These are phyloP conservation scores for Suillus decipiens DNA, from an alignment of 768 basidiomycete genomes.

Conservation along the genomic window DNA sequence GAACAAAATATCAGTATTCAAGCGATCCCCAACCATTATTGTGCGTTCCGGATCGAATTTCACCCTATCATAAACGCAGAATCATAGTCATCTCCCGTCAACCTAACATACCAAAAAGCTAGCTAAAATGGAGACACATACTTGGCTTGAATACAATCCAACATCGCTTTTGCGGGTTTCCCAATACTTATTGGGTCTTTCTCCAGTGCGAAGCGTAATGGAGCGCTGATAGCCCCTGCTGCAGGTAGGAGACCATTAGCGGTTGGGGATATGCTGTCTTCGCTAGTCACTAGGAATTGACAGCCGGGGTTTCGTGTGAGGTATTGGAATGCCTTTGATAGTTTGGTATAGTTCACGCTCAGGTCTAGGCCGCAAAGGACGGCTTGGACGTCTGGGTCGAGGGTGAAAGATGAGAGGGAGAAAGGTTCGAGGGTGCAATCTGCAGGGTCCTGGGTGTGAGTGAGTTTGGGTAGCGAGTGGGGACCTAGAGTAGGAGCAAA, in stretches of 20 bases:
- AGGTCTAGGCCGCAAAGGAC: conserved; percentile 94
- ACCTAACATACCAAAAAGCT: neutral
- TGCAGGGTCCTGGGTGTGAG: conserved; percentile 64
- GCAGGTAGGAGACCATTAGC: conserved; percentile 77
- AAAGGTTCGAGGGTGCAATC: conserved; percentile 78
- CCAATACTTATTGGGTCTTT: conserved; percentile 79
- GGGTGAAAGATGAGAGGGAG: conserved; percentile 63
- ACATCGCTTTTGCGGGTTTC: conserved; percentile 89
- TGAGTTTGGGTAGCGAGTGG: neutral
- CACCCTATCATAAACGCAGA: conserved; percentile 51
- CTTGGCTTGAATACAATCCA: conserved; percentile 89
- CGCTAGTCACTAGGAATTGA: conserved; percentile 88
- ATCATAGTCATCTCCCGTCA: conserved; percentile 7
- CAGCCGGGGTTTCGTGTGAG: conserved; percentile 78
- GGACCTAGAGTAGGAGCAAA: conserved; percentile 3
- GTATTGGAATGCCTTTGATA: conserved; percentile 91
- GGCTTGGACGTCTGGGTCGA: conserved; percentile 82
- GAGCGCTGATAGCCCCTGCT: conserved; percentile 81
- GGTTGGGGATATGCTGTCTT: conserved; percentile 88
- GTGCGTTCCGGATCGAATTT: conserved; percentile 83
- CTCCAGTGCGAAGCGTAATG: conserved; percentile 72
- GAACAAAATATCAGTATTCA: conserved; percentile 95
- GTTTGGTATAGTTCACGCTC: conserved; percentile 89
- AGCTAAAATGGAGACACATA: conserved; percentile 29
- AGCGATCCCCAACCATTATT: conserved; percentile 94